These are phyloP conservation scores for Astrothelium macrocarpum DNA, from an alignment of 495 filamentous ascomycete species.

Conservation along the genomic window DNA sequence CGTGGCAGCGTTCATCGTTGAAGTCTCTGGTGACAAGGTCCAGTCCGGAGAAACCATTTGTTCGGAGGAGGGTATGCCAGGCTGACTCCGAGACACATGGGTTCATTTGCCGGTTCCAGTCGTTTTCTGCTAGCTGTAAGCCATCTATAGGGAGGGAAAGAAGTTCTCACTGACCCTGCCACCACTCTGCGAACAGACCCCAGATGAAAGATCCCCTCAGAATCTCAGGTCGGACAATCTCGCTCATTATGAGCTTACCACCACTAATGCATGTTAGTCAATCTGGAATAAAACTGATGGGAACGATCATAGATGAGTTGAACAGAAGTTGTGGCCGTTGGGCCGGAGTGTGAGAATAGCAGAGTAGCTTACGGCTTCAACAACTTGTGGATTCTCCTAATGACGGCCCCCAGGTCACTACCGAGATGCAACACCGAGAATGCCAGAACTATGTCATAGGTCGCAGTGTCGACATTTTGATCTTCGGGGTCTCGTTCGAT, in stretches of 20 bases:
- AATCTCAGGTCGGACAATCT: neutral
- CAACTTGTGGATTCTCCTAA: slow-evolving; percentile 8
- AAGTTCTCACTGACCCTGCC: neutral
- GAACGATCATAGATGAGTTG: neutral
- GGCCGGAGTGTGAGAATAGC: neutral
- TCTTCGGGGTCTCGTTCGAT: slow-evolving; percentile 17
- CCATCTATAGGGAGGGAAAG: neutral
- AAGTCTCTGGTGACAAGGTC: neutral
- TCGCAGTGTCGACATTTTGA: slow-evolving; percentile 14
- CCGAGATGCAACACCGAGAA: slow-evolving; percentile 16
- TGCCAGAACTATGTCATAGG: slow-evolving; percentile 19
- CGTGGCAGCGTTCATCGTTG: neutral
- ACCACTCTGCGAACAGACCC: neutral
- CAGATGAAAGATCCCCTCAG: neutral
- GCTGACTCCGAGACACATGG: neutral
- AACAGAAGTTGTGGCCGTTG: neutral
- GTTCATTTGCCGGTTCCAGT: neutral
- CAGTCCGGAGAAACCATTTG: neutral
- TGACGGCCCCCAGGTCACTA: neutral
- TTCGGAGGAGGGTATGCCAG: neutral
- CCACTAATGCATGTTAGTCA: neutral
- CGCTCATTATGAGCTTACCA: neutral
- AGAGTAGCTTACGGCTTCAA: slow-evolving; percentile 14
- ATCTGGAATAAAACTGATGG: neutral
- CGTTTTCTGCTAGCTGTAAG: neutral